Evolutionary conservation across 441 rosid species (phyloP).

Genomic region (Adansonia grandidieri): DNA sequence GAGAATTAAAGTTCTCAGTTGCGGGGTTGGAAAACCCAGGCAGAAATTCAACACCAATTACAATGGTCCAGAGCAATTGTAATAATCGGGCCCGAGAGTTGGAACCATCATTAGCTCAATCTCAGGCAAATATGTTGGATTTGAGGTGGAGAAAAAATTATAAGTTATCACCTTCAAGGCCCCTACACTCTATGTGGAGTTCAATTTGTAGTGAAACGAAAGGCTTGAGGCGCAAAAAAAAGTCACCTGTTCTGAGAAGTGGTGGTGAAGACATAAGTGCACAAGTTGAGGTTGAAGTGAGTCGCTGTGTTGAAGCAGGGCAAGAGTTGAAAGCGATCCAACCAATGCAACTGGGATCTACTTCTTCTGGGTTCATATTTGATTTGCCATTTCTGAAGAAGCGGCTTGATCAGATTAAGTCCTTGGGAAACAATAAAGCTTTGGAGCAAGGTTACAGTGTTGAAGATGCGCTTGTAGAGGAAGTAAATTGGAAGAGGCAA

Average conservation of each 20-base stretch:
- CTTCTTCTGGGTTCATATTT: conserved; percentile 36
- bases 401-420: conserved; percentile 44
- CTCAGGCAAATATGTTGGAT: conserved; percentile 20
- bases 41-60: neutral
- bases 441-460: conserved; percentile 4
- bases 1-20: conserved; percentile 23
- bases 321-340: neutral
- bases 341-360: too few relatives aligned
- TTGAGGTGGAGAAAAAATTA: conserved; percentile 6
- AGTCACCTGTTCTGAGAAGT: neutral
- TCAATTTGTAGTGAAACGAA: conserved; percentile 25
- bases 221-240: neutral
- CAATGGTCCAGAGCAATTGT: conserved; percentile 5
- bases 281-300: neutral
- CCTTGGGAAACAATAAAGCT: conserved; percentile 24
- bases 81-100: neutral
- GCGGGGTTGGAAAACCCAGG: conserved; percentile 16
- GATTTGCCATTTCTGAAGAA: conserved; percentile 46
- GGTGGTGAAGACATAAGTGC: conserved; percentile 19
- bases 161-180: conserved; percentile 23
- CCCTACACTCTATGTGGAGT: conserved; percentile 15
- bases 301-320: neutral
- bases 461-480: conserved; percentile 14
- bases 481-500: conserved; percentile 14
- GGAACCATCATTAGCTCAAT: conserved; percentile 11